phyloP scores from a whole-genome alignment of 2,329 filamentous ascomycete species.

The Arthrinium phaeospermum region DNA sequence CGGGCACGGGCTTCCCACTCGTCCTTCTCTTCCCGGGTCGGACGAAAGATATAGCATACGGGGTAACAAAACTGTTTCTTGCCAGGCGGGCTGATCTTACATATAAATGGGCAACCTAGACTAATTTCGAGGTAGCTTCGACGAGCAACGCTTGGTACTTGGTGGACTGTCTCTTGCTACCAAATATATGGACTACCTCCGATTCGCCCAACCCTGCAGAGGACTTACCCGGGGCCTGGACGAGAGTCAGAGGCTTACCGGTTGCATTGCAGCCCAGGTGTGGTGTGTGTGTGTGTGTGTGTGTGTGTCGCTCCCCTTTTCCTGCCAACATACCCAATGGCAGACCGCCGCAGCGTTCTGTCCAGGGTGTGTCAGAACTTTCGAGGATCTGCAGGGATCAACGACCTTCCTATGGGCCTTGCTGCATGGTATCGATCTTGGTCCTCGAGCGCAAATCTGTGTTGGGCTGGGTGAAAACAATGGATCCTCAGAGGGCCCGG shows the following conservation, averaged over 20 bases:
- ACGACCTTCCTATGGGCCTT: not conserved
- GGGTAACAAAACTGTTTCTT: not conserved
- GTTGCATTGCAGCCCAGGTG: slow-evolving; percentile 12
- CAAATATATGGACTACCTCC: not conserved
- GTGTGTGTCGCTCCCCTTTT: not conserved
- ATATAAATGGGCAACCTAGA: slow-evolving; percentile 3
- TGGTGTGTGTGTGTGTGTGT: not conserved
- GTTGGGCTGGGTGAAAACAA: not conserved
- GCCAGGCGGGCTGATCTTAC: slow-evolving; percentile 11
- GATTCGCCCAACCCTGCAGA: not conserved
- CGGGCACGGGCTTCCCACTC: not conserved
- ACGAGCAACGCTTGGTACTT: not conserved
- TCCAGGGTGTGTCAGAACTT: slow-evolving; percentile 5
- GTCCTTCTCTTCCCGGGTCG: not conserved
- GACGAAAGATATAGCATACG: not conserved
- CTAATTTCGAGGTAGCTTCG: slow-evolving; percentile 2
- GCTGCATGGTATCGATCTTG: not conserved
- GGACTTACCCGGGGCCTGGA: not conserved
- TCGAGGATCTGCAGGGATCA: not conserved
- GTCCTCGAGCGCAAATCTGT: not conserved
- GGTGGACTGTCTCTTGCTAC: not conserved
- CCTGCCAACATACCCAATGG: not conserved
- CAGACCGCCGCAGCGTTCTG: not conserved
- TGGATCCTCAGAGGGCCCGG: not conserved
- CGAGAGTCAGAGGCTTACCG: slow-evolving; percentile 5